Conservation (phyloP, 2,329 filamentous ascomycete genomes). For the Aspergillus sojae region DNA sequence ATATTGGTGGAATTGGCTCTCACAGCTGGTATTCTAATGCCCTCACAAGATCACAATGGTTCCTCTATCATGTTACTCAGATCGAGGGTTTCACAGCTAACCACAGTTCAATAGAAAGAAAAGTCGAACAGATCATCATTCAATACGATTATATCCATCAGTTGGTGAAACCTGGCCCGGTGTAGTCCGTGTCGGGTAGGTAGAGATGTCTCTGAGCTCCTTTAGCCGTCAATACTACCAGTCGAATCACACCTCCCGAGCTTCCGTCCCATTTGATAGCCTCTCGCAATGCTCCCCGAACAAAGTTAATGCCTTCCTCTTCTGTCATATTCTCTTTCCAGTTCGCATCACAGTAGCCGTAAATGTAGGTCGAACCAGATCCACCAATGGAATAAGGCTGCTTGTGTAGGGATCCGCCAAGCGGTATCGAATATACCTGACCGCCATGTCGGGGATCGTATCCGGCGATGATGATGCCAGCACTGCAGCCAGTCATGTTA, state of each 20-base stretch:
- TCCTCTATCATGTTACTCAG: conserved; percentile 19
- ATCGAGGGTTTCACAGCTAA: neutral
- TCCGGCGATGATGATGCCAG: conserved; percentile 97
- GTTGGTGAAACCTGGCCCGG: conserved; percentile 63
- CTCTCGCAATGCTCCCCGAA: conserved; percentile 87
- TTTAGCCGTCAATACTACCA: conserved; percentile 91
- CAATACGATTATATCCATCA: conserved; percentile 21
- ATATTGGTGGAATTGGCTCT: neutral
- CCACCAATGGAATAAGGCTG: conserved; percentile 94
- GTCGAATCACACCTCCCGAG: conserved; percentile 95
- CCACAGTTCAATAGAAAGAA: conserved; percentile 9
- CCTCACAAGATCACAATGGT: neutral
- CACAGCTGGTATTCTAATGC: neutral
- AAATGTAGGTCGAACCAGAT: conserved; percentile 98
- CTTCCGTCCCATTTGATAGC: conserved; percentile 99
- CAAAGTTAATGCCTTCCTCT: conserved; percentile 85
- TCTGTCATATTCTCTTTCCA: conserved; percentile 96
- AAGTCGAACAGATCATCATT: conserved; percentile 19
- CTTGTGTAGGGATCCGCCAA: conserved; percentile 97
- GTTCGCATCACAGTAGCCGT: conserved; percentile 96
- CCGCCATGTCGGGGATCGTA: conserved; percentile 95
- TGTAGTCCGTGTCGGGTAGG: conserved; percentile 88
- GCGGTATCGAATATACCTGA: conserved; percentile 95
- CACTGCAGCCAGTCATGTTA: conserved; percentile 56
- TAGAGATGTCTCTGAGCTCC: conserved; percentile 94